A percentile compares a stretch with the other conserved stretches of the same genome.
Conservation (phyloP, 495 filamentous ascomycete genomes). For the Aspergillus cristatus region DNA sequence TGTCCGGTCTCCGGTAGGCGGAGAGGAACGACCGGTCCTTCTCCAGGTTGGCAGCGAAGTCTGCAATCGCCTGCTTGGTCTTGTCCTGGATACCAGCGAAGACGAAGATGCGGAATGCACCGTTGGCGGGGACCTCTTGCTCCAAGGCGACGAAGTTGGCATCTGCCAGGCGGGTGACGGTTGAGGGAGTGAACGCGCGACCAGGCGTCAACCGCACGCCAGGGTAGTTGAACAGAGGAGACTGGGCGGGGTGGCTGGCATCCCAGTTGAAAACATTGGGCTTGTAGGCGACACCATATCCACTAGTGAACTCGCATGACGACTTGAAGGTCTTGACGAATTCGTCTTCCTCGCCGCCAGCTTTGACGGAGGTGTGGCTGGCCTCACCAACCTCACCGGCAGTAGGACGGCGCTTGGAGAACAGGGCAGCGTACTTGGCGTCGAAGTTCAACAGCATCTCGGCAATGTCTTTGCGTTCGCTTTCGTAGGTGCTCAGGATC, state of each 20-base stretch:
- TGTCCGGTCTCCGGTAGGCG: constrained; percentile 51
- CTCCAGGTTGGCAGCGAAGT: constrained; percentile 55
- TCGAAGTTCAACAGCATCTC: constrained; percentile 67
- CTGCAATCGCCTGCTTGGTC: constrained; percentile 52
- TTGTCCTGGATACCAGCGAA: constrained; percentile 62
- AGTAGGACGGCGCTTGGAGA: constrained; percentile 51
- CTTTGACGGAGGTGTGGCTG: constrained; percentile 20
- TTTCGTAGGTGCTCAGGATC: constrained; percentile 59
- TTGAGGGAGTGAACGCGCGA: constrained; percentile 61
- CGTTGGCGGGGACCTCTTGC: constrained; percentile 80
- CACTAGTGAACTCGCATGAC: constrained; percentile 55
- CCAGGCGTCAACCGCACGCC: constrained; percentile 56
- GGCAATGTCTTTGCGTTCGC: constrained; percentile 62
- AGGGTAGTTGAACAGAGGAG: constrained; percentile 53
- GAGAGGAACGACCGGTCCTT: constrained; percentile 62
- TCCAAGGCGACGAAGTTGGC: constrained; percentile 81
- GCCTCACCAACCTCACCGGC: constrained; percentile 47
- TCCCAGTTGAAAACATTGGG: constrained; percentile 63
- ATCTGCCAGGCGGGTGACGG: constrained; percentile 75
- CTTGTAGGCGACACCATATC: constrained; percentile 55
- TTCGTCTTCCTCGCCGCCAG: constrained; percentile 41
- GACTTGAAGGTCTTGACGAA: constrained; percentile 59
- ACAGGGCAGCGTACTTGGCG: constrained; percentile 53
- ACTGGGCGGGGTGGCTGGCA: constrained; percentile 60
- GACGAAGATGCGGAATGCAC: constrained; percentile 76